Evolutionary conservation across 2,329 filamentous ascomycete species (phyloP).

Genomic region (Fusarium acutatum): DNA sequence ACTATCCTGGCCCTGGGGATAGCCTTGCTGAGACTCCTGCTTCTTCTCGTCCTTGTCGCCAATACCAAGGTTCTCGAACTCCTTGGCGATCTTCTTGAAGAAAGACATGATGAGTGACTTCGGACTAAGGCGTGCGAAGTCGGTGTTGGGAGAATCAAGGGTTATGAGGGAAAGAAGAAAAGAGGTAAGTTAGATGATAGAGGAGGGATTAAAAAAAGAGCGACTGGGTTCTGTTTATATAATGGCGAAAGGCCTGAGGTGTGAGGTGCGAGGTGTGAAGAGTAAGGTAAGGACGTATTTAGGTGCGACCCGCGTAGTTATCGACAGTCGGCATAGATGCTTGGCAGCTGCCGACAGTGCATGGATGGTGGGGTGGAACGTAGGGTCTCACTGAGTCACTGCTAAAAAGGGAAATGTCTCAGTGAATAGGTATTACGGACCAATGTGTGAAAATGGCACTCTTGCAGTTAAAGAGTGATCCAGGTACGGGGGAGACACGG

Average conservation of each 20-base stretch:
- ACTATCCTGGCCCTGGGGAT: slow-evolving; percentile 30
- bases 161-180: not conserved
- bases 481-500: not conserved
- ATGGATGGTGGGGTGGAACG: slow-evolving; percentile 23
- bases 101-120: slow-evolving; percentile 51
- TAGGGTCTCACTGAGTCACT: slow-evolving; percentile 14
- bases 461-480: not conserved
- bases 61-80: slow-evolving; percentile 58
- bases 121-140: slow-evolving; percentile 10
- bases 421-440: not conserved
- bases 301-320: slow-evolving; percentile 11
- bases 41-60: slow-evolving; percentile 48
- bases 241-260: slow-evolving; percentile 18
- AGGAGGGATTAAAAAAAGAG: slow-evolving; percentile 8
- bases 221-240: slow-evolving; percentile 27
- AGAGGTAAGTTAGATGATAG: slow-evolving; percentile 1
- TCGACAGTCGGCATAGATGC: slow-evolving; percentile 16
- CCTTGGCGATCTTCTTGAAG: slow-evolving; percentile 53
- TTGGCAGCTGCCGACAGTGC: slow-evolving; percentile 25
- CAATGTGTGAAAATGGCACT: not conserved
- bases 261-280: not conserved
- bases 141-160: not conserved
- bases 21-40: slow-evolving; percentile 12
- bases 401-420: slow-evolving; percentile 1
- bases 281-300: not conserved